These are phyloP conservation scores for Russula vinacea DNA, from an alignment of 768 basidiomycete genomes.

Conservation along the genomic window DNA sequence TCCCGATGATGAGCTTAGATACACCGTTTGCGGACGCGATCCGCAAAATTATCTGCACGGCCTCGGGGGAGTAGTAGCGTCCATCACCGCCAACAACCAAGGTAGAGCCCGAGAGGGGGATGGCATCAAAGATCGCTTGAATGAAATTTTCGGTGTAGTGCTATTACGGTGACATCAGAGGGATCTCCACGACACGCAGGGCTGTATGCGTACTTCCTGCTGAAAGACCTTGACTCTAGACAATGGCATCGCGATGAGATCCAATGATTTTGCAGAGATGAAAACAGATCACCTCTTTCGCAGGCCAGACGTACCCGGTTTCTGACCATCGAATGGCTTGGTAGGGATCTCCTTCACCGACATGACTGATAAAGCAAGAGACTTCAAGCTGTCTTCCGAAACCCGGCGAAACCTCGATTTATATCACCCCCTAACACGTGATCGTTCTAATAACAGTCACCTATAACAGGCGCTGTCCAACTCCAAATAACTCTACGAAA, in stretches of 20 bases:
- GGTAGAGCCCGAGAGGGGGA: slow-evolving; percentile 73
- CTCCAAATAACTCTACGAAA: slow-evolving; percentile 73
- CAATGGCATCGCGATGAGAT: slow-evolving; percentile 17
- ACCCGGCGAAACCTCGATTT: not conserved
- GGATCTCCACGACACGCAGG: slow-evolving; percentile 18
- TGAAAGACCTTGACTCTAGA: slow-evolving; percentile 95
- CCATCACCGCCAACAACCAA: slow-evolving; percentile 98
- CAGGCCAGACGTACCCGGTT: slow-evolving; percentile 96
- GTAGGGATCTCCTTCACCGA: slow-evolving; percentile 68
- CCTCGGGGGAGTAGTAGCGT: slow-evolving; percentile 83
- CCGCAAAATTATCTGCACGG: slow-evolving; percentile 87
- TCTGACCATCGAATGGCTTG: slow-evolving; percentile 89
- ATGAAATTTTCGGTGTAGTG: slow-evolving; percentile 99
- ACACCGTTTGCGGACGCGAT: slow-evolving; percentile 95
- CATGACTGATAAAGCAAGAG: slow-evolving; percentile 37
- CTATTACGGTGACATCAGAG: slow-evolving; percentile 36
- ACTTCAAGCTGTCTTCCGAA: not conserved
- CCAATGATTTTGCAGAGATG: not conserved
- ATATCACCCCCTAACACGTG: slow-evolving; percentile 25
- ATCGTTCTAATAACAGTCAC: slow-evolving; percentile 7
- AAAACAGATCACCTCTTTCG: slow-evolving; percentile 71
- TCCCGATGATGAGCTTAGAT: slow-evolving; percentile 85
- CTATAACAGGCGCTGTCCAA: too few species aligned
- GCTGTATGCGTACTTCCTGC: slow-evolving; percentile 63
- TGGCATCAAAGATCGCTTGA: slow-evolving; percentile 89